phyloP scores from a whole-genome alignment of 139 green algal species.

The Tetradesmus obliquus region DNA sequence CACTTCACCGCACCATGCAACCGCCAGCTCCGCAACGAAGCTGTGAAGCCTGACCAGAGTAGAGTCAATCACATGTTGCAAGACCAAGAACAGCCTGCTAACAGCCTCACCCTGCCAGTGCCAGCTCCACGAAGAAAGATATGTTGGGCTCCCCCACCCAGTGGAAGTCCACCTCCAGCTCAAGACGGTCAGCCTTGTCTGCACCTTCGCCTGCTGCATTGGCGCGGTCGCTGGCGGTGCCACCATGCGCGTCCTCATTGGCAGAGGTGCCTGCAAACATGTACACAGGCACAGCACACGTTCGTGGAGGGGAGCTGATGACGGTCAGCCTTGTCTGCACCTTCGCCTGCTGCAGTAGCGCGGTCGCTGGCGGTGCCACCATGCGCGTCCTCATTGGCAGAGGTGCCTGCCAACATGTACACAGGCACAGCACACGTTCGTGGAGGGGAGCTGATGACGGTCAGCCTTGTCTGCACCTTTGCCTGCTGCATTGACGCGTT shows the following conservation, averaged over 20 bases:
- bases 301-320: conserved; percentile 12
- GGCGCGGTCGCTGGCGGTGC: background rate
- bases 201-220: background rate
- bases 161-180: background rate
- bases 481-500: background rate
- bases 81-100: too few relatives aligned
- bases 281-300: background rate
- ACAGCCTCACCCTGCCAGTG: background rate
- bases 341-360: background rate
- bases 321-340: background rate
- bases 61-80: too few relatives aligned
- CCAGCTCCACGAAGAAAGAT: conserved; percentile 8
- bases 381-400: background rate
- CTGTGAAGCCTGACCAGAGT: too few relatives aligned
- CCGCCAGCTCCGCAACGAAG: too few relatives aligned
- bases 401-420: background rate
- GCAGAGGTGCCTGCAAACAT: background rate
- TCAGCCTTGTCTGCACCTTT: background rate
- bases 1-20: too few relatives aligned
- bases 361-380: background rate
- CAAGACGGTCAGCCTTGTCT: conserved; percentile 3
- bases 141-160: conserved; percentile 18
- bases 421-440: too few relatives aligned
- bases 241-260: background rate
- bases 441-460: conserved; percentile 20